Conservation (phyloP, 2,329 filamentous ascomycete genomes). For the Venturia carpophila region DNA sequence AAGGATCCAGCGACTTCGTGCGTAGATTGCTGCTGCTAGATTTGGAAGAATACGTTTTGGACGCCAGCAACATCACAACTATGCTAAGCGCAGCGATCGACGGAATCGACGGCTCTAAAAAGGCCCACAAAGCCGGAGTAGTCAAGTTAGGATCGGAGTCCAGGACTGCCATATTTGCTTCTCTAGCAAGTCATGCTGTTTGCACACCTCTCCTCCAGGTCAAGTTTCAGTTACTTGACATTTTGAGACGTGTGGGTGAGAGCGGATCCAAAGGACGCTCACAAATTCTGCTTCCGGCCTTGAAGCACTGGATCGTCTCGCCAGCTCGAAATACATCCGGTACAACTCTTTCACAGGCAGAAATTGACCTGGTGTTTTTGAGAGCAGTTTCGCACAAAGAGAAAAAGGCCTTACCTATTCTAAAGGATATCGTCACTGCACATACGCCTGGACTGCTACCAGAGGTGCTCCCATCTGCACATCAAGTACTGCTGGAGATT, state of each 20-base stretch:
- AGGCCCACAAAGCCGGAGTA: slow-evolving; percentile 22
- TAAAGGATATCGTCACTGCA: slow-evolving; percentile 45
- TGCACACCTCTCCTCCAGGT: slow-evolving; percentile 59
- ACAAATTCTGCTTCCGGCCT: slow-evolving; percentile 65
- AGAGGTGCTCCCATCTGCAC: slow-evolving; percentile 56
- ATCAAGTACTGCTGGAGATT: slow-evolving; percentile 60
- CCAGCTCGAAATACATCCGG: slow-evolving; percentile 42
- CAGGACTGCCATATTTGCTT: slow-evolving; percentile 59
- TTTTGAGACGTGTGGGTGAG: slow-evolving; percentile 65
- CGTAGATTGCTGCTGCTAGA: slow-evolving; percentile 52
- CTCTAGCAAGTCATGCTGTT: slow-evolving; percentile 65
- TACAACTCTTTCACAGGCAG: slow-evolving; percentile 42
- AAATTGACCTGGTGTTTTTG: slow-evolving; percentile 48
- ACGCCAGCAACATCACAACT: slow-evolving; percentile 60
- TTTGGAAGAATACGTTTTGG: slow-evolving; percentile 79
- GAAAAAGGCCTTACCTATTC: slow-evolving; percentile 47
- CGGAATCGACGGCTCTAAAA: slow-evolving; percentile 30
- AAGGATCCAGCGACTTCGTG: slow-evolving; percentile 36
- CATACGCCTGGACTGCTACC: slow-evolving; percentile 38
- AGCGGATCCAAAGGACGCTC: slow-evolving; percentile 65
- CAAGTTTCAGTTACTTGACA: slow-evolving; percentile 63
- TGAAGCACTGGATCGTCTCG: slow-evolving; percentile 60
- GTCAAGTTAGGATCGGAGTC: slow-evolving; percentile 54
- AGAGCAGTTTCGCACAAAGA: slow-evolving; percentile 48
- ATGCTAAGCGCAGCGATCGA: slow-evolving; percentile 56